Evolutionary conservation across 2,329 filamentous ascomycete genomes (phyloP), one percentile per base, ranked within the genome.

Genomic region (Daldinia eschscholtzii): DNA sequence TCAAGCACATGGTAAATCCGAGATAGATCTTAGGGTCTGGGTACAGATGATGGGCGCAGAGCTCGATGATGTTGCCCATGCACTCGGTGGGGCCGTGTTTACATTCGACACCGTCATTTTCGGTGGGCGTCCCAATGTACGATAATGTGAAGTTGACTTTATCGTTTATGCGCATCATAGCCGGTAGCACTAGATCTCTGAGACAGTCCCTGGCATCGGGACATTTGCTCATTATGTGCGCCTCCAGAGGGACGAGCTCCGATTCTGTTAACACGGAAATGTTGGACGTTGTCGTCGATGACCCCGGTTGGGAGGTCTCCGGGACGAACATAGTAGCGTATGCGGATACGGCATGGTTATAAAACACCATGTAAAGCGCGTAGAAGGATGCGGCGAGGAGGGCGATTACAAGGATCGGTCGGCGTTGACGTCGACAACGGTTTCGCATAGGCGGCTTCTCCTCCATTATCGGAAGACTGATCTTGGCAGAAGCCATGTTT

Each of bases 191-290:
- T 74, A 99, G 82, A 67, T 94, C 84, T 69, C 89, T 88, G 20
- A 99, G 84, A 76, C 95, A 98, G 77, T 93, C 91, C 84, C 87
- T 87, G 1, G 96, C 94, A 80, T 99, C 96, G 0, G 95, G 94
- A 76, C 96, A 99, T 85, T 98, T 98, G 82, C 90, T 93, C 91
- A 98, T 99, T 75, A 98, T 96, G 80, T 98, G 95, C 63, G 93
- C 93, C 79, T 99, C 96, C 1, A 99, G 82, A 3, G 93, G 92
- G 4, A 98, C 91, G 65, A 84, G 81, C 50, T 68, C 70, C 58
- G 71, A 42, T n/a, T 66, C 44, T 18, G 64, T 67, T 13, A 64
- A 70, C 57, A 61, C 55, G 57, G 60, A 33, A 44, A 71, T 60
- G 55, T 64, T 57, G 26, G 64, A 15, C 20, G 46, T 64, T 46